These are phyloP conservation scores for Abelmoschus esculentus DNA, from an alignment of 345 rosid genomes.

Conservation along the genomic window DNA sequence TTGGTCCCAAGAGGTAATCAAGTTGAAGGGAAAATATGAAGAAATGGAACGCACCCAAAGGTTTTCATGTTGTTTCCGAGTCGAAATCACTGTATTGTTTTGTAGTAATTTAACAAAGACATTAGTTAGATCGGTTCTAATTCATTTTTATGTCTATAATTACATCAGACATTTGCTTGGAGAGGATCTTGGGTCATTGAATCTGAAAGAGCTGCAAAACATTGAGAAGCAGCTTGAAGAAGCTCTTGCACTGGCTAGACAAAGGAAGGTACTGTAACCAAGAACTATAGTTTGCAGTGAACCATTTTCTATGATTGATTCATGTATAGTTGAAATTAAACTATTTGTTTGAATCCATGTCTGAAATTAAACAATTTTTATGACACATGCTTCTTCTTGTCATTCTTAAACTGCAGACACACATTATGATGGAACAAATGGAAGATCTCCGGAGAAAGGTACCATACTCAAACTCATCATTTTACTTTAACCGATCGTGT, in stretches of 20 bases:
- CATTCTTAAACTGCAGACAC: constrained; percentile 33
- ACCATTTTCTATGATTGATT: too few species aligned
- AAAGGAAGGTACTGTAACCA: constrained; percentile 41
- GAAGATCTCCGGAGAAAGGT: constrained; percentile 83
- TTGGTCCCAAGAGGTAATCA: constrained; percentile 70
- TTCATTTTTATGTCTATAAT: neutral
- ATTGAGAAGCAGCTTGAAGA: constrained; percentile 80
- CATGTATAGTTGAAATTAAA: too few species aligned
- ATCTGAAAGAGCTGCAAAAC: constrained; percentile 59
- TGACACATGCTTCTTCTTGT: neutral
- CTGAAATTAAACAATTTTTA: too few species aligned
- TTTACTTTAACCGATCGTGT: too few species aligned
- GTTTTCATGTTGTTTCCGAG: constrained; percentile 20
- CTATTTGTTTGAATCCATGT: too few species aligned
- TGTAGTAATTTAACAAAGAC: neutral
- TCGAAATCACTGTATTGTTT: neutral
- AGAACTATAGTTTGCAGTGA: too few species aligned
- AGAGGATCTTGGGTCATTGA: constrained; percentile 72
- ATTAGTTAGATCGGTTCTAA: neutral
- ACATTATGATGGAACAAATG: constrained; percentile 73
- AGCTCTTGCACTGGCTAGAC: constrained; percentile 63
- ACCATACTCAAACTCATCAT: too few species aligned
- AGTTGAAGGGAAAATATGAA: constrained; percentile 67
- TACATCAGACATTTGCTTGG: constrained; percentile 65
- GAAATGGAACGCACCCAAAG: constrained; percentile 78